These are phyloP conservation scores for Sclerotinia sclerotiorum DNA, from an alignment of 2,329 filamentous ascomycete species.

Conservation along the genomic window DNA sequence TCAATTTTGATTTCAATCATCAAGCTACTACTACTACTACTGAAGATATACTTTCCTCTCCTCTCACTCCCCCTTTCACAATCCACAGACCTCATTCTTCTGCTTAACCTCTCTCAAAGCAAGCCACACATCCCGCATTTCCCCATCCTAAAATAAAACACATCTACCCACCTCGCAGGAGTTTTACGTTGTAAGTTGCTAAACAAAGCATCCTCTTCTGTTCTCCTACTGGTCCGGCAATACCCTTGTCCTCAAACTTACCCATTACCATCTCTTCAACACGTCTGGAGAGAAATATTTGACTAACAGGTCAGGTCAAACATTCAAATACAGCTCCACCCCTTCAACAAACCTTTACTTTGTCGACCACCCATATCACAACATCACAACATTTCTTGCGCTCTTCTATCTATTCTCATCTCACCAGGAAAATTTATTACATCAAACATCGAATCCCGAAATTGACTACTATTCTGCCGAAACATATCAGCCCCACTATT, in stretches of 20 bases:
- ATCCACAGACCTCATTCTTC: too few species aligned
- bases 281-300: neutral
- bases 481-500: neutral
- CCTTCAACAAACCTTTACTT: neutral
- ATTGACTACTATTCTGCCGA: too few species aligned
- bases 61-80: too few species aligned
- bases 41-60: too few species aligned
- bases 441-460: neutral
- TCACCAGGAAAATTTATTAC: neutral
- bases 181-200: neutral
- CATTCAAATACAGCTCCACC: conserved; percentile 3
- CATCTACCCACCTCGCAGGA: neutral
- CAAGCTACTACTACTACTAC: too few species aligned
- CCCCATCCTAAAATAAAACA: neutral
- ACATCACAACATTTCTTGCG: neutral
- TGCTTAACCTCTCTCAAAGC: too few species aligned
- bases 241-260: neutral
- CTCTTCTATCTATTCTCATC: neutral
- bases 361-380: neutral
- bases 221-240: conserved; percentile 10
- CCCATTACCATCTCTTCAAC: neutral
- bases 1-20: neutral
- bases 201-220: conserved; percentile 6
- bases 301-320: neutral
- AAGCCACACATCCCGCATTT: neutral